Base-by-base conservation (phyloP, 139 green algal species). In the Nannochloris sp. region DNA sequence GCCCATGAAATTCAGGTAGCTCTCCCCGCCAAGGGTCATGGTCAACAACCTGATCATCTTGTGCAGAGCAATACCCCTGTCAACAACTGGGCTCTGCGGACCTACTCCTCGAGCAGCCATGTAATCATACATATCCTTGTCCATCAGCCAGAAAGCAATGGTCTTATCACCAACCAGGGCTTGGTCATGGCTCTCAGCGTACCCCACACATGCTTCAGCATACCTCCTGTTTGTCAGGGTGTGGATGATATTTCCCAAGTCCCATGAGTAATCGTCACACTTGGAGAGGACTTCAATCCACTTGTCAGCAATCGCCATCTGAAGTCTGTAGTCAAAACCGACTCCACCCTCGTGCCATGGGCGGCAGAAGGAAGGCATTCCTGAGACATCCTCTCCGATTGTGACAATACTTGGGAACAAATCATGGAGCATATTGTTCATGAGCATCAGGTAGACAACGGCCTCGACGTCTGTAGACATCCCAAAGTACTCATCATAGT, bases 301-400 rank as follows among this genome's bases (percentile, higher is more conserved):
- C 82, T 96, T 97, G 87, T 99, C 93, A 3, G 93, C 92, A 63
- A 98, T 96, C 58, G 93, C 92, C 93, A 99, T 99, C 60, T 99
- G 79, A 36, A 99, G 82, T 27, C 93, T 88, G 83, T 98, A 98
- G 82, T 99, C 92, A 60, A 98, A 99, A 37, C 93, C 93, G 5
- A 97, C 84, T 23, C 93, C 93, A 34, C 92, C 92, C 81, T 97
- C 93, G 4, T 72, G 12, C 74, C 87, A 86, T 3, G 89, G 89
- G 46, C 79, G 74, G 78, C 81, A 92, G 68, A 98, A 90, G 34
- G 89, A 89, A 37, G 92, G 92, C 92, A 97, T 97, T 75, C 92
- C 92, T 3, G 73, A 88, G 53, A 98, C 92, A 61, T 98, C 90
- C 87, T 94, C 88, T 23, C 86, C 92, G 55, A 98, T 88, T 64